Conservation (phyloP, 352 stramenopile species). For the Phytophthora litchii region DNA sequence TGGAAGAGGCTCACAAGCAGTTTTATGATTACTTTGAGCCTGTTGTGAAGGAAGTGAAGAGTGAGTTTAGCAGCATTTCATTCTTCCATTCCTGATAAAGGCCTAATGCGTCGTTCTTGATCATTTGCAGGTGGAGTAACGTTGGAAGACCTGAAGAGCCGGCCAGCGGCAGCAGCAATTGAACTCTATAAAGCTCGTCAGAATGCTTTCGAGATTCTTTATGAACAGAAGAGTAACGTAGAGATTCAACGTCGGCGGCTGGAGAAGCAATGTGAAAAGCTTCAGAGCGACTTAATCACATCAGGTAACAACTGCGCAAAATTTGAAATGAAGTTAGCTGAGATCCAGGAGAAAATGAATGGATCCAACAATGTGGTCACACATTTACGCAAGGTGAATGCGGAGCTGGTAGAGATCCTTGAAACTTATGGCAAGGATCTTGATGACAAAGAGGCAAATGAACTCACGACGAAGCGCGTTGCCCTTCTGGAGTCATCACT, state of each 20-base stretch:
- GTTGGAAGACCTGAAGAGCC: slow-evolving; percentile 46
- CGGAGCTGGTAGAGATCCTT: slow-evolving; percentile 67
- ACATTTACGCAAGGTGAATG: slow-evolving; percentile 60
- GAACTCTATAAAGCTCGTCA: slow-evolving; percentile 63
- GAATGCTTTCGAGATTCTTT: slow-evolving; percentile 65
- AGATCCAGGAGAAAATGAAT: slow-evolving; percentile 51
- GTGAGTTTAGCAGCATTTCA: slow-evolving; percentile 28
- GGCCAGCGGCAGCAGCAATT: slow-evolving; percentile 53
- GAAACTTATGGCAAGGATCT: slow-evolving; percentile 64
- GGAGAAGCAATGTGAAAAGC: slow-evolving; percentile 55
- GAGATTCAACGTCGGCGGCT: slow-evolving; percentile 56
- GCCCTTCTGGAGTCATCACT: slow-evolving; percentile 52
- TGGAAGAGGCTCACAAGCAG: slow-evolving; percentile 51
- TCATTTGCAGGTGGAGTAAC: slow-evolving; percentile 39
- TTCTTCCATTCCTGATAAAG: neutral
- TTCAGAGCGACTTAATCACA: slow-evolving; percentile 55
- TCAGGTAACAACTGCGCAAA: slow-evolving; percentile 51
- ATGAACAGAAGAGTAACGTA: slow-evolving; percentile 56
- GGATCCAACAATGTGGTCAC: slow-evolving; percentile 42
- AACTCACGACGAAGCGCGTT: slow-evolving; percentile 40
- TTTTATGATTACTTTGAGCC: slow-evolving; percentile 57
- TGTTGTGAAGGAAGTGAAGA: slow-evolving; percentile 49
- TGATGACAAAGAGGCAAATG: slow-evolving; percentile 38
- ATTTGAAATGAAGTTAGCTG: slow-evolving; percentile 49
- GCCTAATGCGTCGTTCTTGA: slow-evolving; percentile 15